phyloP scores from a whole-genome alignment of 2,329 filamentous ascomycete species.

The Penicillium expansum region DNA sequence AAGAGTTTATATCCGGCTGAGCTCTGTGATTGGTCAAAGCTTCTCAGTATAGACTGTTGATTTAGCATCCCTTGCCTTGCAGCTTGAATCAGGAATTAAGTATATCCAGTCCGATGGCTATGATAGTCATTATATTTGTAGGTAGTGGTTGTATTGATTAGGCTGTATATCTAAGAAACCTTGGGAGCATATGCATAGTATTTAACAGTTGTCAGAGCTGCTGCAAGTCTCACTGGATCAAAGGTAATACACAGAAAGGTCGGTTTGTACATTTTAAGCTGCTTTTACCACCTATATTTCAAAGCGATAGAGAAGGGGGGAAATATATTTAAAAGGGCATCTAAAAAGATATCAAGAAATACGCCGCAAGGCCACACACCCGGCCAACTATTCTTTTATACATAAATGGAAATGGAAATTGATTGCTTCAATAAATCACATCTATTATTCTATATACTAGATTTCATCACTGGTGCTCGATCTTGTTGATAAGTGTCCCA shows the following conservation, averaged over 20 bases:
- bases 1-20: constrained; percentile 18
- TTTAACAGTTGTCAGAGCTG: too few relatives aligned
- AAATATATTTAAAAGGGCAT: neutral
- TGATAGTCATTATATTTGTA: too few relatives aligned
- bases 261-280: too few relatives aligned
- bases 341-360: too few relatives aligned
- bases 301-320: too few relatives aligned
- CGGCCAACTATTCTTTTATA: neutral
- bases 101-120: neutral
- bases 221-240: too few relatives aligned
- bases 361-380: too few relatives aligned
- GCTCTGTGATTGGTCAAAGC: constrained; percentile 12
- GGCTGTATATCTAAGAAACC: neutral
- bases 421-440: neutral
- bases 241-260: too few relatives aligned
- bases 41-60: neutral
- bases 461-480: constrained; percentile 32
- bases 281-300: too few relatives aligned
- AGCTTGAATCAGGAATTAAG: neutral
- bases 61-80: neutral
- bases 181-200: neutral
- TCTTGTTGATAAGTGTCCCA: constrained; percentile 49
- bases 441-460: neutral
- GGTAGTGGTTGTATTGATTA: neutral
- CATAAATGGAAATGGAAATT: neutral